Base-by-base conservation (phyloP, 345 rosid species). In the Eucalyptus guilfoylei region DNA sequence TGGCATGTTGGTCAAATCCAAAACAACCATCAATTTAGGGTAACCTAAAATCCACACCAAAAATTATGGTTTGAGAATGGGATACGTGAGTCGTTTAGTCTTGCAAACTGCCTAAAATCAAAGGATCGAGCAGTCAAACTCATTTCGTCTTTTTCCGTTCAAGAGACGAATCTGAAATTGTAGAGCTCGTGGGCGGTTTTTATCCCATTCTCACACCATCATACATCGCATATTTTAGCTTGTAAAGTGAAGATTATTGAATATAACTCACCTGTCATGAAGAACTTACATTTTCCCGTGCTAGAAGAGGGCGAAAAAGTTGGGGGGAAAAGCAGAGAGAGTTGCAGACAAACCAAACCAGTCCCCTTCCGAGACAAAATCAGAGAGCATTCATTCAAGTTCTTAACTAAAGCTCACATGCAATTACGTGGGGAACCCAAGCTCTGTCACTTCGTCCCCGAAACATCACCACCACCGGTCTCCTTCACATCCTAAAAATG, bases 51-150 rank as follows among this genome's bases (percentile, higher is more conserved):
- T 37, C 47, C 9, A 76, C 1, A 6, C 83, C 2, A 37, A 37
- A 76, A 11, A 44, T 76, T 6, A 76, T 11, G 14, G 28, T 5
- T 37, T 37, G 83, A 14, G 47, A 19, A 21, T 40, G 23, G 1
- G 28, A 11, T 3, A 19, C 0, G 5, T 1, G 28, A 10, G 23
- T 1, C 4, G 0, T 37, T 72, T 72, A 37, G 28, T 10, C 45
- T 37, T 24, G 83, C 3, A 10, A 19, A 19, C 45, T 1, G 14
- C 42, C 45, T 37, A 24, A 37, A 76, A 76, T 76, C 47, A 10
- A 76, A 37, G 14, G 83, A 76, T 19, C 5, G 28, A 76, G 45
- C 83, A 37, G 28, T 11, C 45, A 7, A 37, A 6, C 45, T 40
- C 28, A 14, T 37, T 76, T 28, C 5, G 3, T 11, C 14, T 5